Percentiles rank a stretch among this genome's conserved stretches.
Evolutionary conservation across 2,329 filamentous ascomycete species (phyloP).

Genomic region (Lithohypha guttulata): DNA sequence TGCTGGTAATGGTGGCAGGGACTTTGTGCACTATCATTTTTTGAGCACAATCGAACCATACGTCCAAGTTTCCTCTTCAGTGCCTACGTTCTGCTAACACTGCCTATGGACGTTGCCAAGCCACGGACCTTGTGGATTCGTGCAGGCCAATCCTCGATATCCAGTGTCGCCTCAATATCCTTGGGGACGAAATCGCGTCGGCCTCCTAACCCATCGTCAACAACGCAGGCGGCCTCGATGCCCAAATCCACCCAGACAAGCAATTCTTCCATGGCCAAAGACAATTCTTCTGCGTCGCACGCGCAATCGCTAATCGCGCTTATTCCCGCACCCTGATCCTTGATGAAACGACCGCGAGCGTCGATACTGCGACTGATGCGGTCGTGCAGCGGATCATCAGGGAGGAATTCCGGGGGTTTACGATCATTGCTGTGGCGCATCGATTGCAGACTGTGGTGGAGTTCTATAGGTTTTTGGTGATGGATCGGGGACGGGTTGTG

Average conservation of each 20-base stretch:
- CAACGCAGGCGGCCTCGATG: conserved; percentile 30
- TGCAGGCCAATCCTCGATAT: background rate
- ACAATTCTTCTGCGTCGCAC: conserved; percentile 53
- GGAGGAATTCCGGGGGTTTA: conserved; percentile 43
- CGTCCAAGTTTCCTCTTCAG: conserved; percentile 25
- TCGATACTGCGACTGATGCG: conserved; percentile 47
- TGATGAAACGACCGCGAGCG: conserved; percentile 35
- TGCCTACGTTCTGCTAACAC: conserved; percentile 32
- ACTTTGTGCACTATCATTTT: conserved; percentile 21
- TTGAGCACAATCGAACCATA: conserved; percentile 24
- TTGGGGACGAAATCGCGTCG: no score
- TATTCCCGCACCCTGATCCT: conserved; percentile 32
- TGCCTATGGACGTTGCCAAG: conserved; percentile 33
- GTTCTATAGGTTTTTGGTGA: conserved; percentile 48
- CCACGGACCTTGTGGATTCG: conserved; percentile 27
- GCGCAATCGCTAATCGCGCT: conserved; percentile 42
- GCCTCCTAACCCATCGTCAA: conserved; percentile 32
- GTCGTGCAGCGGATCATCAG: conserved; percentile 47
- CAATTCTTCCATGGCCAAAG: conserved; percentile 48
- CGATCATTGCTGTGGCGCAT: conserved; percentile 49
- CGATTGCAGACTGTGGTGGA: conserved; percentile 51
- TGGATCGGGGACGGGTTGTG: conserved; percentile 28
- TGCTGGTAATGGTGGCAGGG: conserved; percentile 18
- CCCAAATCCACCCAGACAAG: conserved; percentile 34
- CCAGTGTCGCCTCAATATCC: background rate